Evolutionary conservation across 1,139 yeast species (phyloP), one percentile per base, ranked within the genome.

Genomic region (Kodamaea fungicola): DNA sequence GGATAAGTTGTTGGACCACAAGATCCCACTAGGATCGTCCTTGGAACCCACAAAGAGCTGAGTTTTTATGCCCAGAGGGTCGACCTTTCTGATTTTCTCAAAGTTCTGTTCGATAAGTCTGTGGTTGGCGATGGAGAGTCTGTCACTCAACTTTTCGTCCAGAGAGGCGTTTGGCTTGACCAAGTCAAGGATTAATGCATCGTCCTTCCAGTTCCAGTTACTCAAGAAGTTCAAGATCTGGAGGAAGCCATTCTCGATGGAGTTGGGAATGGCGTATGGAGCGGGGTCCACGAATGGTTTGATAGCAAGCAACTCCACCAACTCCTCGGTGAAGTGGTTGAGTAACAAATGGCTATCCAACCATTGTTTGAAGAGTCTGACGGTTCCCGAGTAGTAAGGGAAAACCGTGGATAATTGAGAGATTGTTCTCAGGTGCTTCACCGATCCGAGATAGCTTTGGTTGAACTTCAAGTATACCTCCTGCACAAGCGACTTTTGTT

Each of bases 201-300:
- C 89, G 46, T 85, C 95, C 51, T 78, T 82, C 98, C 98, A 92
- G 58, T 92, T 90, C 98, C 98, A 94, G 30, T 64, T 64, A 10
- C 95, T 75, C 32, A 92, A 61, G 52, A 83, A 86, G 36, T 76
- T 71, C 31, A 94, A 60, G 13, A 83, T 74, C 42, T 94, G 82
- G 43, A 86, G 67, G 54, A 92, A 88, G 9, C 96, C 98, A 42
- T 83, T 74, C 46, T 78, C 82, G 7, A 83, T 80, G 32, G 94
- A 81, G 34, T 83, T 77, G 3, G 98, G 97, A 2, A 79, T 73
- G 1, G 79, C 71, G 59, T 76, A 89, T 21, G 97, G 96, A 0
- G 87, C 81, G 10, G 92, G 83, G 52, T 89, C 95, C 33, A 88
- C 83, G 63, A 92, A 94, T 21, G 89, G 88, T 49, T 83, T 80